Evolutionary conservation across 495 filamentous ascomycete species (phyloP).

Genomic region (Annulohypoxylon moriforme): DNA sequence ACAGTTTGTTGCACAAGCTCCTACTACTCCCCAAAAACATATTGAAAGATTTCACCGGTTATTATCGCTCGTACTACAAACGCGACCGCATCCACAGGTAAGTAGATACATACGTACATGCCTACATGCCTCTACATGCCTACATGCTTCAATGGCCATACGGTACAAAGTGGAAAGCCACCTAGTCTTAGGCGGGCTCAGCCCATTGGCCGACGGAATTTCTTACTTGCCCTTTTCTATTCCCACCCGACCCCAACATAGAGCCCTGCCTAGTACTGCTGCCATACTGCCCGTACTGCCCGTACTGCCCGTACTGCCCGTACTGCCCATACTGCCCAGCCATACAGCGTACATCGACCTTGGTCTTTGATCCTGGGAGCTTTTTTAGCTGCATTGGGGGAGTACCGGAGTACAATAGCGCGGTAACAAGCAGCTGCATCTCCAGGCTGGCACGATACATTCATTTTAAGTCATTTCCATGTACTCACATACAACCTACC

Average conservation of each 20-base stretch:
- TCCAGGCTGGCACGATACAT: not conserved
- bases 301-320: not conserved
- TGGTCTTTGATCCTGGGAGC: not conserved
- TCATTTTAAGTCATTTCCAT: not conserved
- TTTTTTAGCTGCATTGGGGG: slow-evolving; percentile 5
- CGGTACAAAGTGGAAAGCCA: slow-evolving; percentile 11
- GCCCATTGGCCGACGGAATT: slow-evolving; percentile 41
- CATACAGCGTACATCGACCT: not conserved
- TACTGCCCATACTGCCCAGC: not conserved
- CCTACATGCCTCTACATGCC: not conserved
- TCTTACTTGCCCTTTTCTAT: slow-evolving; percentile 27
- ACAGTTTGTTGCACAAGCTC: not conserved
- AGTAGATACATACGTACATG: not conserved
- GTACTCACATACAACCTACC: not conserved
- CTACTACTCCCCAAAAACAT: not conserved
- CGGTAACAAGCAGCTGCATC: not conserved
- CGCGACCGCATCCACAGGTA: slow-evolving; percentile 15
- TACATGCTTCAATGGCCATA: not conserved
- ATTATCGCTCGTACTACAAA: slow-evolving; percentile 18
- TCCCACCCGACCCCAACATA: slow-evolving; percentile 25
- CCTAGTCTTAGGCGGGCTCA: slow-evolving; percentile 10
- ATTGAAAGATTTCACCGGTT: slow-evolving; percentile 1
- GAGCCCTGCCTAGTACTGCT: too few relatives aligned
- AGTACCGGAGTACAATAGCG: not conserved
- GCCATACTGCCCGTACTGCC: not conserved